phyloP scores from a whole-genome alignment of 371 early-diverging fungal species.

The Mortierella sp. region DNA sequence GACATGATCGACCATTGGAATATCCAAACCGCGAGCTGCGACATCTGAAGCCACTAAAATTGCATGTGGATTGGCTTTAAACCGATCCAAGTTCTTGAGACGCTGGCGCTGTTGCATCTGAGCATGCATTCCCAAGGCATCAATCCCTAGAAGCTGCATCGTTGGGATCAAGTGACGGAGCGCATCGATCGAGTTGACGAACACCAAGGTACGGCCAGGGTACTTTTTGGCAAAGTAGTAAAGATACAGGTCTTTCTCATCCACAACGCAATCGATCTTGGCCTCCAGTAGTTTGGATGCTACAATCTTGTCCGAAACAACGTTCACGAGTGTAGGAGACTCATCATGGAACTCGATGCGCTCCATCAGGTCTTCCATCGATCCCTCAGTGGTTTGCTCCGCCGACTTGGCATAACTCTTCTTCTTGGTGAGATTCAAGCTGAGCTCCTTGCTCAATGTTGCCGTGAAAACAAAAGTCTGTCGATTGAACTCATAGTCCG shows the following conservation, averaged over 20 bases:
- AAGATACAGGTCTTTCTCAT: conserved; percentile 89
- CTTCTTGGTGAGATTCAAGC: conserved; percentile 61
- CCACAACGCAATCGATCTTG: conserved; percentile 83
- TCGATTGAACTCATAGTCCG: conserved; percentile 54
- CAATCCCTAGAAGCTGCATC: conserved; percentile 74
- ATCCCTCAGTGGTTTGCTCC: conserved; percentile 22
- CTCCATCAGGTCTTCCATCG: conserved; percentile 72
- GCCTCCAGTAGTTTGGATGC: conserved; percentile 80
- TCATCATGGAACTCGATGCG: conserved; percentile 80
- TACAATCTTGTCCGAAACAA: conserved; percentile 71
- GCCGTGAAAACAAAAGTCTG: conserved; percentile 98
- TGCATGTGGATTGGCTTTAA: conserved; percentile 74
- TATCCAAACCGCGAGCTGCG: conserved; percentile 92
- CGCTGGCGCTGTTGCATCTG: conserved; percentile 96
- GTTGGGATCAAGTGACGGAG: conserved; percentile 89
- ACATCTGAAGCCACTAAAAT: conserved; percentile 93
- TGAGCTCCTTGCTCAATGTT: conserved; percentile 83
- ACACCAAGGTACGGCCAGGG: conserved; percentile 91
- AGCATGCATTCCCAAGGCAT: conserved; percentile 85
- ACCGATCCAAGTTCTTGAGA: conserved; percentile 91
- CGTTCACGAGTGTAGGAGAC: conserved; percentile 76
- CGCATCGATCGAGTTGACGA: conserved; percentile 94
- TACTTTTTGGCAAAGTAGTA: conserved; percentile 89
- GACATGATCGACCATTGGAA: conserved; percentile 84
- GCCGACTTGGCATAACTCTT: conserved; percentile 57